Base-by-base conservation (phyloP, 1,284 basidiomycete genomes). In the Ceratobasidium sp. region DNA sequence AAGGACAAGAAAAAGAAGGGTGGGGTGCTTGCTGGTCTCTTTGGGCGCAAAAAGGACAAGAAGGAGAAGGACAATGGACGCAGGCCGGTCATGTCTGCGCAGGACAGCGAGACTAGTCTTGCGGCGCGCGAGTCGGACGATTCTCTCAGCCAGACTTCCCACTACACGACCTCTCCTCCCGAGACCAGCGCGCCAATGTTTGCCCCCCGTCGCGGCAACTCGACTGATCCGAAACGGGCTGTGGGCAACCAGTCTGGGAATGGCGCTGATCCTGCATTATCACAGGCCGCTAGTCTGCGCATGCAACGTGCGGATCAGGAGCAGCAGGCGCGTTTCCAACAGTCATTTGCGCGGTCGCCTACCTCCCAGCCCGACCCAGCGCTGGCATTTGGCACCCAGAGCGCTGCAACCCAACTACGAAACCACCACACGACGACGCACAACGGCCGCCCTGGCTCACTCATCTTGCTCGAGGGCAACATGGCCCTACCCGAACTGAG, bases 251-350 rank as follows among this genome's bases (percentile, higher is more conserved):
- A 76, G 74, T 53, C 29, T n/a, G 46, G 27, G 48, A 37, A 56
- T 43, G 14, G 19, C 14, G 27, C 79, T 79, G 68, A 78, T 63
- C n/a, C 81, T 80, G 75, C 79, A 76, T 63, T 81, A 79, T 56
- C 68, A 65, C 62, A 74, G 41, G 53, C 72, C 48, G 46, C 64
- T 27, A 48, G 78, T 0, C 87, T 90, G 9, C 88, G 90, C 64
- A 85, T 96, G 68, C 92, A 94, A 76, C 92, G 96, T 81, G 88
- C 89, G 74, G 95, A 97, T 79, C 90, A 93, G 80, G 91, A 95
- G 77, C 92, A 95, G 75, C 94, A 94, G 80, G 90, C 89, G n/a
- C 84, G 94, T 59, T 97, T 95, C 81, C 92, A 93, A 76, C 91
- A 94, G 79, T 96, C 96, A 79, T 90, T 95, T 81, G 91, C 89